Evolutionary conservation across 768 basidiomycete genomes (phyloP).

Genomic region (Galerina marginata): DNA sequence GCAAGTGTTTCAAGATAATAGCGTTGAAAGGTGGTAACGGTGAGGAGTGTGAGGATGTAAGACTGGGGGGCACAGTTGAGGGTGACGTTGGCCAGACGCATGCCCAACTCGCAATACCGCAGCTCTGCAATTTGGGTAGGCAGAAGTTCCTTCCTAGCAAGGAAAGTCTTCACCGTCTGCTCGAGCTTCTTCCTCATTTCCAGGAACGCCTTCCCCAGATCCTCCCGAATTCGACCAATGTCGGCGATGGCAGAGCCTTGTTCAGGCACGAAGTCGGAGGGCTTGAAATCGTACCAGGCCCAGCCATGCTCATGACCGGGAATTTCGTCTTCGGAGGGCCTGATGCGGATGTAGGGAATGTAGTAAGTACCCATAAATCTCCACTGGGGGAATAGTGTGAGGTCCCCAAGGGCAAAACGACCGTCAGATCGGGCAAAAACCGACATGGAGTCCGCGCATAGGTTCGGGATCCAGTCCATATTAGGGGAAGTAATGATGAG

Average conservation of each 20-base stretch:
- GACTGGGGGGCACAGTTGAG: too few relatives aligned
- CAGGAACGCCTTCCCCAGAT: background rate
- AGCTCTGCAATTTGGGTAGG: background rate
- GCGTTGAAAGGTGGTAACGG: background rate
- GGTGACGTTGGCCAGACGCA: too few relatives aligned
- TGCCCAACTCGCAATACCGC: too few relatives aligned
- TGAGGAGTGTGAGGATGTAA: background rate
- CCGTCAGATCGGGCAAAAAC: background rate
- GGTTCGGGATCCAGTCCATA: background rate
- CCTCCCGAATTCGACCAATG: background rate
- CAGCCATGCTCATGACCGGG: background rate
- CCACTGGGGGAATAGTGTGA: constrained; percentile 8
- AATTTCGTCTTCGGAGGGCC: background rate
- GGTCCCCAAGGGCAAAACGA: background rate
- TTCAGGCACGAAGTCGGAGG: background rate
- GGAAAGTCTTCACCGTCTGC: too few relatives aligned
- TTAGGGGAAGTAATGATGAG: constrained; percentile 5
- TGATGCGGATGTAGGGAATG: background rate
- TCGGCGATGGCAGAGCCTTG: background rate
- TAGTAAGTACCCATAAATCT: background rate
- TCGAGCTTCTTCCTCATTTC: too few relatives aligned
- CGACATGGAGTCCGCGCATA: background rate
- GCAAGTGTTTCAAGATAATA: background rate
- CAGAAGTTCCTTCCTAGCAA: background rate
- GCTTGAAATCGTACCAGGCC: background rate